These are phyloP conservation scores for Aspergillus nomiae DNA, from an alignment of 2,329 filamentous ascomycete species.

Conservation along the genomic window DNA sequence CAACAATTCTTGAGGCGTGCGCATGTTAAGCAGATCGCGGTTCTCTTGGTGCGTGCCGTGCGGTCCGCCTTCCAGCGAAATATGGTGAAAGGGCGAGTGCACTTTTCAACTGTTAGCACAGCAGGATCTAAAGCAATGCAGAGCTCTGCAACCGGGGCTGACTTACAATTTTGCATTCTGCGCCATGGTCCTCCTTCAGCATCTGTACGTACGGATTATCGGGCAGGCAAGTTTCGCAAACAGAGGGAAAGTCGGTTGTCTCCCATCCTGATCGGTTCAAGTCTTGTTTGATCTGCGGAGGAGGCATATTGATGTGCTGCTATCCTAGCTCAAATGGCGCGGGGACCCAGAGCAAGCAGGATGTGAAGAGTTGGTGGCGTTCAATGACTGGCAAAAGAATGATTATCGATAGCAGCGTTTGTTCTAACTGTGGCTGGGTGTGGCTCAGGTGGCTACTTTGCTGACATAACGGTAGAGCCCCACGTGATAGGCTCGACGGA, in stretches of 20 bases:
- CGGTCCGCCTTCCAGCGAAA: conserved; percentile 95
- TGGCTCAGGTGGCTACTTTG: conserved; percentile 10
- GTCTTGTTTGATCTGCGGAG: conserved; percentile 93
- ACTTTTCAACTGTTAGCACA: conserved; percentile 43
- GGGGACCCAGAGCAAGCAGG: neutral
- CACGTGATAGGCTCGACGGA: conserved; percentile 1
- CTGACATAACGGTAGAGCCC: neutral
- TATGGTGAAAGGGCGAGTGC: conserved; percentile 92
- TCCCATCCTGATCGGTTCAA: conserved; percentile 96
- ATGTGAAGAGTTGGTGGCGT: neutral
- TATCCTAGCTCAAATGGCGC: neutral
- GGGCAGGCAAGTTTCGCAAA: conserved; percentile 83
- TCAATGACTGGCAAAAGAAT: conserved; percentile 1
- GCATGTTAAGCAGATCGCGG: conserved; percentile 94
- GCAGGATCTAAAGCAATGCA: neutral
- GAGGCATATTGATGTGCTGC: conserved; percentile 58
- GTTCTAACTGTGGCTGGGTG: conserved; percentile 7
- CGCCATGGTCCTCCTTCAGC: conserved; percentile 95
- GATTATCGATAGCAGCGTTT: conserved; percentile 17
- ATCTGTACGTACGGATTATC: conserved; percentile 99
- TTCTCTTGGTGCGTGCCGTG: conserved; percentile 86
- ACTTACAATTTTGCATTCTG: conserved; percentile 70
- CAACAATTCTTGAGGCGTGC: conserved; percentile 98
- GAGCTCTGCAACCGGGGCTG: neutral
- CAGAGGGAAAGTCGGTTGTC: conserved; percentile 59